Evolutionary conservation across 2,329 filamentous ascomycete genomes (phyloP).

Genomic region (Phyllosticta citribraziliensis): DNA sequence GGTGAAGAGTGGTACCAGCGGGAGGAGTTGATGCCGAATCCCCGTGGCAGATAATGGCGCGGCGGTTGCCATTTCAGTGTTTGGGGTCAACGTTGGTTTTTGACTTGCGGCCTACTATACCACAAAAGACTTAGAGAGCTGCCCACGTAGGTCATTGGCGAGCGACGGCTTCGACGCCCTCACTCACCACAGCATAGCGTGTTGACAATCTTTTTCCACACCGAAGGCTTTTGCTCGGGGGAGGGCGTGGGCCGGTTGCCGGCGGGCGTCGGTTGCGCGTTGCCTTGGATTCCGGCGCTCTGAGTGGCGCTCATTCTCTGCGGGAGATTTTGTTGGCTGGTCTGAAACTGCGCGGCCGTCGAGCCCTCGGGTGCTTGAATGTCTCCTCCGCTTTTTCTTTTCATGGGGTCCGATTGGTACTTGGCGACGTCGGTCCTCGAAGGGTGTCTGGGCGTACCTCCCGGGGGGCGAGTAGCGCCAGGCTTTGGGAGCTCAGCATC

Average conservation of each 20-base stretch:
- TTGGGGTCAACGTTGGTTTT: not conserved
- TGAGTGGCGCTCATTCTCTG: slow-evolving; percentile 46
- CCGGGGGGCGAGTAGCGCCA: slow-evolving; percentile 46
- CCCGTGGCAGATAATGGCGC: not conserved
- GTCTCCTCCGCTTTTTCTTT: slow-evolving; percentile 71
- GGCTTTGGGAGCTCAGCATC: slow-evolving; percentile 46
- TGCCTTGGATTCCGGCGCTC: slow-evolving; percentile 40
- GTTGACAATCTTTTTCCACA: slow-evolving; percentile 10
- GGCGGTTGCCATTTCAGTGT: not conserved
- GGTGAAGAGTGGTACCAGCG: not conserved
- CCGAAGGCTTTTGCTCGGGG: slow-evolving; percentile 7
- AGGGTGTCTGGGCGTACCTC: slow-evolving; percentile 12
- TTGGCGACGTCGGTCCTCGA: slow-evolving; percentile 13
- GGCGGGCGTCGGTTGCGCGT: slow-evolving; percentile 40
- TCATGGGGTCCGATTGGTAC: slow-evolving; percentile 26
- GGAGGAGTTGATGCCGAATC: not conserved
- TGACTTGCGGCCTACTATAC: not conserved
- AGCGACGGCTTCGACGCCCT: not conserved
- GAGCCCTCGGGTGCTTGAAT: slow-evolving; percentile 78
- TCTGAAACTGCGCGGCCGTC: slow-evolving; percentile 93
- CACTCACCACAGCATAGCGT: slow-evolving; percentile 11
- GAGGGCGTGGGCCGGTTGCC: slow-evolving; percentile 8
- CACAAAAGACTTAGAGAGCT: not conserved
- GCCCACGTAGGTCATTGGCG: not conserved
- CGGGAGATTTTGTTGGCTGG: slow-evolving; percentile 75